Evolutionary conservation across 129 eudicot genomes (phyloP).

Genomic region (Solidago caesia): DNA sequence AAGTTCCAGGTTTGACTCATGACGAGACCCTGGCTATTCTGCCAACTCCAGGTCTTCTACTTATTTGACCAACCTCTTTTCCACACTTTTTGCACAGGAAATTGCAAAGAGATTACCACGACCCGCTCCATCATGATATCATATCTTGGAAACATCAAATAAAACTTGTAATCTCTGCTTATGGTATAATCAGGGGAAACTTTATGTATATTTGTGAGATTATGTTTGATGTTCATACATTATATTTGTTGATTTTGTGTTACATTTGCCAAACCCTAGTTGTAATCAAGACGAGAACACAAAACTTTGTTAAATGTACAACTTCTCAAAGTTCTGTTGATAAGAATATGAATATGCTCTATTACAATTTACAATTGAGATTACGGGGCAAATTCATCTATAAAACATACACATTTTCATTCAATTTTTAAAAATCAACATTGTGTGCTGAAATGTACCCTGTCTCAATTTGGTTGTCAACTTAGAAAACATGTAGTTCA

Average conservation of each 20-base stretch:
- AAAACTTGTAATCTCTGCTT: constrained; percentile 14
- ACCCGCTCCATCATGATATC: constrained; percentile 46
- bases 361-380: neutral
- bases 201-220: constrained; percentile 31
- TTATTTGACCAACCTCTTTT: neutral
- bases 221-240: constrained; percentile 18
- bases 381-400: neutral
- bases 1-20: neutral
- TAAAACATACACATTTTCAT: neutral
- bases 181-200: constrained; percentile 18
- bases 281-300: neutral
- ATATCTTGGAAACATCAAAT: constrained; percentile 4
- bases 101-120: constrained; percentile 89
- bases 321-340: neutral
- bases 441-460: no score
- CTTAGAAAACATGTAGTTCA: no score
- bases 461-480: no score
- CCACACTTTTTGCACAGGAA: constrained; percentile 45
- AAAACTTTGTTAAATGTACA: neutral
- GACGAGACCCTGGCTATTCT: neutral
- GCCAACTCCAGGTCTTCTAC: neutral
- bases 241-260: constrained; percentile 28
- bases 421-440: neutral
- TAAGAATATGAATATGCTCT: neutral
- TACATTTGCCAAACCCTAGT: constrained; percentile 13